Evolutionary conservation across 169 alveolate species (phyloP), one percentile per base, ranked within the genome.

Genomic region (Theileria orientalis): DNA sequence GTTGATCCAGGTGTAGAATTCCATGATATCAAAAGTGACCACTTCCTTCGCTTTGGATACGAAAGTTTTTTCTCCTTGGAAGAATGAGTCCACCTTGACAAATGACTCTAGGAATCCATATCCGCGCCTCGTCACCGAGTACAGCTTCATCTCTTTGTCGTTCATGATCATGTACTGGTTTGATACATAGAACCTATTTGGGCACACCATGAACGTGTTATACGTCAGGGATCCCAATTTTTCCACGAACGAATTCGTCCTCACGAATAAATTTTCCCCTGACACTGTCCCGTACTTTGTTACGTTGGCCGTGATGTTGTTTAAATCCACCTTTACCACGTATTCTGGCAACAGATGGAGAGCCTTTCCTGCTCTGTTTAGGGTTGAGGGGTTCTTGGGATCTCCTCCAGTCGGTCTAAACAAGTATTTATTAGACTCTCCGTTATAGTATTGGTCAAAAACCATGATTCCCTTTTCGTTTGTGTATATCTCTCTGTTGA

Each of bases 11-110:
- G 33, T 30, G 41, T 42, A 60, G 23, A 73, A 33, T 1, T 46
- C 57, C 40, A 21, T 30, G 27, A 73, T 7, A 3, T 25, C 44
- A 33, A 73, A 41, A 14, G 7, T 23, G 49, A 46, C 40, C n/a
- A 72, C 73, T 42, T 73, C 68, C 74, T 73, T 73, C 49, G 40
- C 62, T 64, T 62, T 57, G 30, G 63, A 63, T 7, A 73, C 68
- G 60, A 73, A 73, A 59, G 33, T 23, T 44, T n/a, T n/a, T 49
- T 32, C 30, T 2, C 35, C 33, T 11, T 60, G 66, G 32, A 32
- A 52, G 47, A 47, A 27, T 11, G 57, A 47, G 11, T 47, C 3
- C 16, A 47, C 57, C 57, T n/a, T 47, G 16, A 11, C 14, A 9
- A 47, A 47, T 3, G 57, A 5, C 14, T 47, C 57, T 21, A 47